These are phyloP conservation scores for Lentinula detonsa DNA, from an alignment of 768 basidiomycete species.

Conservation along the genomic window DNA sequence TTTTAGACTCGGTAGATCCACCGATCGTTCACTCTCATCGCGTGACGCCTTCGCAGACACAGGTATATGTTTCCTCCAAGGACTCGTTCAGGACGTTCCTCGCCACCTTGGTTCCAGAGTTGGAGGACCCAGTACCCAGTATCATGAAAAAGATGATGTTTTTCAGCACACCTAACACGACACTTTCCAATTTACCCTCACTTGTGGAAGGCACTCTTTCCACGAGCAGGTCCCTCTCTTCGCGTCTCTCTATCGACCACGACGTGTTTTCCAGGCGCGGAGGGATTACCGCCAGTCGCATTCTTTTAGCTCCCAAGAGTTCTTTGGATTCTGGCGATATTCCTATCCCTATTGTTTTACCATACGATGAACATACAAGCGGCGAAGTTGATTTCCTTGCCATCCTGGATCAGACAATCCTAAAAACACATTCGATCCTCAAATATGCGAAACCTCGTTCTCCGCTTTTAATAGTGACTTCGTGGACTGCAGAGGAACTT, in stretches of 20 bases:
- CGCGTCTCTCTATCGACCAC: conserved; percentile 61
- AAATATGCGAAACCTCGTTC: conserved; percentile 61
- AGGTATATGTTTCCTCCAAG: conserved; percentile 40
- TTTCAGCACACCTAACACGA: conserved; percentile 53
- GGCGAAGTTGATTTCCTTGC: conserved; percentile 66
- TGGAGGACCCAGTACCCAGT: conserved; percentile 30
- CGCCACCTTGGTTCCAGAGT: conserved; percentile 18
- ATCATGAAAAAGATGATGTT: conserved; percentile 57
- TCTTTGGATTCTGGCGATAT: conserved; percentile 25
- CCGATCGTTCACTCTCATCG: conserved; percentile 48
- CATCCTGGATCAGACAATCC: conserved; percentile 67
- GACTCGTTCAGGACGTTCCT: conserved; percentile 30
- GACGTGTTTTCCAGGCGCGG: conserved; percentile 73
- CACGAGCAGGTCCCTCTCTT: conserved; percentile 40
- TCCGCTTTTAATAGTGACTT: conserved; percentile 64
- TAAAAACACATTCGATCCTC: conserved; percentile 74
- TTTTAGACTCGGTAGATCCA: conserved; percentile 35
- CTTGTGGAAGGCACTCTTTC: conserved; percentile 56
- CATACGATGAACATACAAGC: conserved; percentile 39
- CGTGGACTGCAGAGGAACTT: conserved; percentile 76
- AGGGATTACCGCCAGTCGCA: conserved; percentile 61
- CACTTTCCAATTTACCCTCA: conserved; percentile 49
- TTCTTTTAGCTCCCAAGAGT: conserved; percentile 54
- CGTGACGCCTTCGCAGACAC: conserved; percentile 50
- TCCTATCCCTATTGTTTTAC: conserved; percentile 52